Percentiles rank a stretch among this genome's conserved stretches.
phyloP scores from a whole-genome alignment of 2,329 filamentous ascomycete genomes.

The Exophiala mesophila region DNA sequence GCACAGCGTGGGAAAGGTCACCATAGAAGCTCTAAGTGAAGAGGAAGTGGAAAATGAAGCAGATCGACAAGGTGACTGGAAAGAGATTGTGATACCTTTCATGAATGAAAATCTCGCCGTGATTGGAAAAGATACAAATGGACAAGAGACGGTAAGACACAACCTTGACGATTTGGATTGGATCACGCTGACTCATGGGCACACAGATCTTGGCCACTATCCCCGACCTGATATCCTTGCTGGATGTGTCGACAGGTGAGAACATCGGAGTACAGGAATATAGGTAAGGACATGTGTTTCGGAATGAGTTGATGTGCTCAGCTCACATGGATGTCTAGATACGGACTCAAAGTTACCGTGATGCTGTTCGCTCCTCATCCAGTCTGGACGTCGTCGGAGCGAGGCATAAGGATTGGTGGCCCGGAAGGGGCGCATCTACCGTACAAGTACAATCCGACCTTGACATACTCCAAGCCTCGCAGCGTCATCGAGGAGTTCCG shows the following conservation, averaged over 20 bases:
- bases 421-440: conserved; percentile 41
- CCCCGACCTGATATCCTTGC: conserved; percentile 53
- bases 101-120: conserved; percentile 61
- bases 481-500: conserved; percentile 28
- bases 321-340: conserved; percentile 27
- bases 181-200: no score
- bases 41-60: conserved; percentile 22
- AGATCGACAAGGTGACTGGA: conserved; percentile 32
- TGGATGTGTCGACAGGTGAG: conserved; percentile 51
- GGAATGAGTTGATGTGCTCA: neutral
- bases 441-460: conserved; percentile 5
- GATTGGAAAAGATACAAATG: conserved; percentile 1
- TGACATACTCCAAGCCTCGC: conserved; percentile 20
- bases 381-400: conserved; percentile 48
- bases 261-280: conserved; percentile 54
- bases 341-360: conserved; percentile 47
- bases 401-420: conserved; percentile 48
- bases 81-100: conserved; percentile 60
- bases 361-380: conserved; percentile 54
- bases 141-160: conserved; percentile 13
- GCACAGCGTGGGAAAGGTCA: conserved; percentile 54
- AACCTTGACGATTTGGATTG: no score
- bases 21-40: conserved; percentile 45
- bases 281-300: conserved; percentile 2
- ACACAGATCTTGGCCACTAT: conserved; percentile 46